Conservation (phyloP, 2,329 filamentous ascomycete species). For the Hymenoscyphus scutula region DNA sequence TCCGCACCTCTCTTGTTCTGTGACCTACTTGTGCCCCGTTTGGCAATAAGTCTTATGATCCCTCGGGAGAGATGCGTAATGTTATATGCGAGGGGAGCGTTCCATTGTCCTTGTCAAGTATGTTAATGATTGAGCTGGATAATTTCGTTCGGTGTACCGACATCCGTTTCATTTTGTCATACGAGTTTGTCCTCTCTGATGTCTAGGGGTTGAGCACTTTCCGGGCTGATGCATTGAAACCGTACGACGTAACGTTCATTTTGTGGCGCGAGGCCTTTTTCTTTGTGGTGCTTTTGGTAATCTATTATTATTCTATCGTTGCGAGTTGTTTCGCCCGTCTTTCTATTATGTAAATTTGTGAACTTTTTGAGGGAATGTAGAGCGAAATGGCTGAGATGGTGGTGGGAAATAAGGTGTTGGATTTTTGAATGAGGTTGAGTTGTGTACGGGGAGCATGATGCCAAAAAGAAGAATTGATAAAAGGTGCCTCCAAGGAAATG, state of each 20-base stretch:
- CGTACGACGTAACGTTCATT: not conserved
- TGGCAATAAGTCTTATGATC: no score
- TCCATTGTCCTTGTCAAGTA: no score
- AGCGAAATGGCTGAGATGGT: not conserved
- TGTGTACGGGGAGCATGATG: not conserved
- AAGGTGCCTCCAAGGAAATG: not conserved
- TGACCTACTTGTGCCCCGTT: no score
- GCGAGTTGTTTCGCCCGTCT: not conserved
- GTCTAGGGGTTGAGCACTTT: no score
- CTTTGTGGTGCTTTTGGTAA: not conserved
- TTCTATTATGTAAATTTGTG: not conserved
- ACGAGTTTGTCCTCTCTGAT: no score
- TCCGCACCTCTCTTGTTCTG: no score
- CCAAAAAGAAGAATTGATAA: not conserved
- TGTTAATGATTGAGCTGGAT: no score
- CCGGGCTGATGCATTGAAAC: not conserved
- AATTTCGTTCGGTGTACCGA: no score
- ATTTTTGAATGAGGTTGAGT: not conserved
- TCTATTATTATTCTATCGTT: not conserved
- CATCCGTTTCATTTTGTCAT: no score
- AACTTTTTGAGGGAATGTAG: not conserved
- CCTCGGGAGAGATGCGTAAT: no score
- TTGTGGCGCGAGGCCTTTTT: not conserved
- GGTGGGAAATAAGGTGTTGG: not conserved
- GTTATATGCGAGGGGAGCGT: no score